phyloP scores from a whole-genome alignment of 129 eudicot genomes.

The Cynara cardunculus region DNA sequence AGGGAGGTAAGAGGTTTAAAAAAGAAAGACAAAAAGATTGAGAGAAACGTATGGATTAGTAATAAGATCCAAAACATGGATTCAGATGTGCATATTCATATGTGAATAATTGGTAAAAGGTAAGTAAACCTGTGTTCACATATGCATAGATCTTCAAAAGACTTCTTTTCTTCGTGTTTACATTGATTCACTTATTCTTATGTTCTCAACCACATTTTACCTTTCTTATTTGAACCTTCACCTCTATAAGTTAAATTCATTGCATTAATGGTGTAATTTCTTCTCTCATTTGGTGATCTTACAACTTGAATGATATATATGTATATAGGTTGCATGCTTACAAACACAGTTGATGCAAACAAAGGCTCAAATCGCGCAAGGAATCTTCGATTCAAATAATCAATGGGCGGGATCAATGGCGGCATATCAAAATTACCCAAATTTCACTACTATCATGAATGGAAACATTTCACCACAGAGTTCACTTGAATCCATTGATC shows the following conservation, averaged over 20 bases:
- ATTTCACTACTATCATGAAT: constrained; percentile 23
- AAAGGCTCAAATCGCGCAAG: constrained; percentile 73
- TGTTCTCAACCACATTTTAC: neutral
- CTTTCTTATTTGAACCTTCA: neutral
- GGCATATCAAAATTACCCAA: constrained; percentile 24
- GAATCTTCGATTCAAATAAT: constrained; percentile 39
- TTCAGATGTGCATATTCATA: neutral
- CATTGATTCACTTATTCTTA: too few relatives aligned
- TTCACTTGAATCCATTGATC: constrained; percentile 68
- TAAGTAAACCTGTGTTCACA: neutral
- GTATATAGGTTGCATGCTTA: constrained; percentile 65
- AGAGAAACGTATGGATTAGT: neutral
- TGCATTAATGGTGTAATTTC: neutral
- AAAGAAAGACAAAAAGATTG: neutral
- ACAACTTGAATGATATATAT: constrained; percentile 34
- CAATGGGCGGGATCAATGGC: constrained; percentile 44
- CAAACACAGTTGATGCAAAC: constrained; percentile 93
- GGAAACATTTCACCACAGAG: constrained; percentile 68
- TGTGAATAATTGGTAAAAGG: neutral
- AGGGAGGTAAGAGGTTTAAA: neutral
- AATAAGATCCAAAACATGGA: neutral
- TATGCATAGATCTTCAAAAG: too few relatives aligned
- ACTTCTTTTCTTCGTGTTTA: too few relatives aligned
- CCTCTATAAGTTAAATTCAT: neutral
- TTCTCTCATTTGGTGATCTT: constrained; percentile 9